Evolutionary conservation across 768 basidiomycete genomes (phyloP), one percentile per base, ranked within the genome.

Genomic region (Collybiopsis confluens): DNA sequence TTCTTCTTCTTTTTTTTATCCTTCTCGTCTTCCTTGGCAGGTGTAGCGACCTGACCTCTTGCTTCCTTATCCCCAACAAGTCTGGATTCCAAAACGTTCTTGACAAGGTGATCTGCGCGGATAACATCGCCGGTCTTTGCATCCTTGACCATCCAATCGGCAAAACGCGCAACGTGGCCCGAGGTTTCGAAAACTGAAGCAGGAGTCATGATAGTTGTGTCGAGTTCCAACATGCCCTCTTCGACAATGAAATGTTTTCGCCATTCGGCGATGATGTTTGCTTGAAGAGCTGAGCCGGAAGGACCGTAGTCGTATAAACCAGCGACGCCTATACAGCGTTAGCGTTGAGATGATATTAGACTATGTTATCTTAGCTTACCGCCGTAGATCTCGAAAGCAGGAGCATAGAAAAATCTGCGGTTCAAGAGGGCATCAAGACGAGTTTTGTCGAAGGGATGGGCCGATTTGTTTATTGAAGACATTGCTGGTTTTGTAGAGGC

Each of bases 101-200:
- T 93, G 58, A 98, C 93, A 16, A 98, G 81, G 70, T 98, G 97
- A 68, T 98, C 95, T 23, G 96, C 96, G 42, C 96, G 87, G 62
- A 97, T 84, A 45, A 98, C 95, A 63, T 98, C 94, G 42, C 94
- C 93, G n/a, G 90, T 95, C 74, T 91, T 85, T 23, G 76, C 74
- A 62, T 98, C 96, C 74, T 96, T 97, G 64, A 92, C 91, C 96
- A 98, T 98, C 96, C 95, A 99, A 66, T 99, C 97, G 4, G 96
- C 92, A 65, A 98, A 99, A 59, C 95, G 84, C 40, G 94, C 95
- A 56, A 98, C 96, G 72, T 98, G 97, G 26, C 97, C 95, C 30
- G 94, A 98, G 0, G 96, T 86, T 70, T 97, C 95, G 65, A 98
- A 95, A 9, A 98, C 95, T 11, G 93, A 76, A 2, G 90, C 82